Evolutionary conservation across 768 basidiomycete genomes (phyloP), one percentile per base, ranked within the genome.

Genomic region (Phlebiopsis flavidoalba): DNA sequence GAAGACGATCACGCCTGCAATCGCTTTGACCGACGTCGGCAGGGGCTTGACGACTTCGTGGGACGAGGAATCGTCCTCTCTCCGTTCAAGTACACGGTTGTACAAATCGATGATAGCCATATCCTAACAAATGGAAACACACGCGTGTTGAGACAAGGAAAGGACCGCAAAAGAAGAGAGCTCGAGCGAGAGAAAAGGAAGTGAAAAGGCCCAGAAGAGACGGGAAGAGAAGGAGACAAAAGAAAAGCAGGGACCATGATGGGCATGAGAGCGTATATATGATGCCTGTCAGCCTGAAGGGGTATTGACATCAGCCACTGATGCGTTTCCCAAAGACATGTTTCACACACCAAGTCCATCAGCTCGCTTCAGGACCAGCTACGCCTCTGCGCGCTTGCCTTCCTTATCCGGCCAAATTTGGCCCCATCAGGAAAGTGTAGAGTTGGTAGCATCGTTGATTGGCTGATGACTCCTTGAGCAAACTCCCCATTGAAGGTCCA

Each of bases 11-110:
- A 65, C 36, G n/a, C 64, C 69, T 15, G 66, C 58, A 24, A 73
- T 63, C 14, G 71, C 65, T 53, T 64, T 69, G 8, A 63, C 64
- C 37, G 69, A 69, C 6, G 64, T 63, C 8, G 68, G 65, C 24
- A 69, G 63, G 12, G 11, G 11, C 12, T 43, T 17, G 40, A 12
- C 17, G 12, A 43, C 40, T 12, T 12, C 40, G 12, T 46, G 62
- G 31, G 45, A 53, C 7, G 56, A 46, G n/a, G 48, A 60, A 15
- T 58, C 60, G 48, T 60, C 57, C 49, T 64, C 37, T 52, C 64
- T 60, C 53, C 60, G 66, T 54, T 55, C 49, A 14, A 54, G 43
- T 24, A 46, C 46, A 57, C 36, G 53, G n/a, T 58, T 8, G 53
- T 48, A 51, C 19, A 47, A 49, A 47, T 54, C 19, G 56, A 64